Evolutionary conservation across 1,139 yeast genomes (phyloP), one percentile per base, ranked within the genome.

Genomic region (Candida sojae): DNA sequence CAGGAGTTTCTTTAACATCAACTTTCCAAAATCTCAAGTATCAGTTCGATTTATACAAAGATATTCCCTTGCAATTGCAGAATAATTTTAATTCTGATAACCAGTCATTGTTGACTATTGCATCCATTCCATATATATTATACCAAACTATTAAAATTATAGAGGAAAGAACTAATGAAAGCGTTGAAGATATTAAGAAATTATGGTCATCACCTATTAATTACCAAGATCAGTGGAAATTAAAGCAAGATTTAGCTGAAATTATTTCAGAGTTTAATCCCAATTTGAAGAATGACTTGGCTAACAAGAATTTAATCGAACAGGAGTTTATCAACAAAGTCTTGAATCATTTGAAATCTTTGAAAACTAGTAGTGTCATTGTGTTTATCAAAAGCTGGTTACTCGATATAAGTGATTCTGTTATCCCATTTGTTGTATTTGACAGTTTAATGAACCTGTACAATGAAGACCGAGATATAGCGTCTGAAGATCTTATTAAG

Each of bases 371-470:
- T 3, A 54, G 54, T 23, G 53, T 64, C 28, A 54, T 73, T 3
- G 72, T 69, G 48, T 75, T 73, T 48, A 43, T 71, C 28, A 71
- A 71, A 49, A 64, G 63, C 48, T 76, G 81, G 81, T 56, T 75
- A 26, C 61, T 76, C 30, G 80, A 76, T 50, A 65, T 71, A 11
- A 65, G 70, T 37, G 81, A 76, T 51, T 71, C 79, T 0, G 53
- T 74, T 31, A 70, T 76, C n/a, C 80, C 80, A 0, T 72, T 74
- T 51, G 66, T 73, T 55, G 66, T 70, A 1, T 73, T 64, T 53
- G 80, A 75, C 47, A 60, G 74, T 6, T 53, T 75, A 26, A 45
- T 67, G 9, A 60, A 57, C 10, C 52, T 59, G 35, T 73, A 71
- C 50, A 54, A 56, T 44, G 32, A 45, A 42, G 33, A 43, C 35